phyloP scores from a whole-genome alignment of 495 filamentous ascomycete genomes.

The Cudoniella acicularis region DNA sequence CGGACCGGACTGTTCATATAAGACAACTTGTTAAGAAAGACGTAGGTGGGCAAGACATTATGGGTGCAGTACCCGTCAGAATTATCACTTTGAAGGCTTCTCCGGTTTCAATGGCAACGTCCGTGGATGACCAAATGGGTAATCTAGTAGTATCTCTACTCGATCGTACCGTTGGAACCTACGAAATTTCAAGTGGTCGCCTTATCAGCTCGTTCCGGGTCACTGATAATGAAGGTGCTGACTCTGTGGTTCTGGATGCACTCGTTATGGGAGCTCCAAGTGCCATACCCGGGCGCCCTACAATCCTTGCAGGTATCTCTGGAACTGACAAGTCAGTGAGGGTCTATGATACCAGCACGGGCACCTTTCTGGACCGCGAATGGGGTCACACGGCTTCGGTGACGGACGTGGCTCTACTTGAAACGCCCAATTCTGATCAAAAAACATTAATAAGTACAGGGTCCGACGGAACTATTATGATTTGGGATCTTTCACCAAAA shows the following conservation, averaged over 20 bases:
- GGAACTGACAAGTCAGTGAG: slow-evolving; percentile 93
- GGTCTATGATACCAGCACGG: slow-evolving; percentile 75
- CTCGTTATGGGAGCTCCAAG: slow-evolving; percentile 55
- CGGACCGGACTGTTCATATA: slow-evolving; percentile 80
- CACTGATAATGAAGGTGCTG: slow-evolving; percentile 68
- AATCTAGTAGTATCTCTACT: slow-evolving; percentile 70
- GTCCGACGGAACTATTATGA: slow-evolving; percentile 81
- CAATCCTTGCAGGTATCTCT: slow-evolving; percentile 75
- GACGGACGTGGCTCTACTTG: slow-evolving; percentile 73
- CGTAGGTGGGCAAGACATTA: slow-evolving; percentile 54
- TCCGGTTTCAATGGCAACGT: slow-evolving; percentile 74
- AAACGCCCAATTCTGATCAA: slow-evolving; percentile 41
- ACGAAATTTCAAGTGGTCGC: slow-evolving; percentile 69
- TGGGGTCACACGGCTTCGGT: slow-evolving; percentile 94
- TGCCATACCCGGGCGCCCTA: slow-evolving; percentile 30
- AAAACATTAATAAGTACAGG: slow-evolving; percentile 68
- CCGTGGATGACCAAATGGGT: slow-evolving; percentile 47
- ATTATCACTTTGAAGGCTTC: slow-evolving; percentile 81
- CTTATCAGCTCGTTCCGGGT: slow-evolving; percentile 72
- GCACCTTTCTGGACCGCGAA: slow-evolving; percentile 75
- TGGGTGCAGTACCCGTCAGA: slow-evolving; percentile 71
- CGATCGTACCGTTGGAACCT: slow-evolving; percentile 76
- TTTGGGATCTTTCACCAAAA: slow-evolving; percentile 62
- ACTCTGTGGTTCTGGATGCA: slow-evolving; percentile 78
- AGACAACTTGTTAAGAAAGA: slow-evolving; percentile 74